phyloP scores from a whole-genome alignment of 768 basidiomycete genomes.

The Pisolithus orientalis region DNA sequence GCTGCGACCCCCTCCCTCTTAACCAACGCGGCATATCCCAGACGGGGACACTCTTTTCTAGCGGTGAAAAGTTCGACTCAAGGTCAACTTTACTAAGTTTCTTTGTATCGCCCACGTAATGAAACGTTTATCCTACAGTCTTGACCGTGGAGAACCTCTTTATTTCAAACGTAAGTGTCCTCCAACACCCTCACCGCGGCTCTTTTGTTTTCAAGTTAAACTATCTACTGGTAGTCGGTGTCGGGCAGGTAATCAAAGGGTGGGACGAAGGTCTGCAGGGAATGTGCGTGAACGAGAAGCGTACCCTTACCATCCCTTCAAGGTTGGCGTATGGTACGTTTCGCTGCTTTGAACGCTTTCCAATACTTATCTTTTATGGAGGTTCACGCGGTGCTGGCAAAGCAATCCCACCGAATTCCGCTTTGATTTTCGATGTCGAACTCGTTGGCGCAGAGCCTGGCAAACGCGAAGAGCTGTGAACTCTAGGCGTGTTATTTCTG shows the following conservation, averaged over 20 bases:
- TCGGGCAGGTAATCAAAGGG: constrained; percentile 76
- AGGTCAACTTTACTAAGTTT: constrained; percentile 38
- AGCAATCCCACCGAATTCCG: constrained; percentile 73
- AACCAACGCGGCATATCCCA: constrained; percentile 25
- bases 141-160: constrained; percentile 69
- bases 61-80: constrained; percentile 85
- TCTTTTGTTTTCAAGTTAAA: neutral
- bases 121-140: constrained; percentile 30
- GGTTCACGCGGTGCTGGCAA: constrained; percentile 70
- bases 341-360: neutral
- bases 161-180: constrained; percentile 64
- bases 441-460: constrained; percentile 54
- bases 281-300: constrained; percentile 87
- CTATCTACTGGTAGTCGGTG: constrained; percentile 47
- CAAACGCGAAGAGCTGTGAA: constrained; percentile 51
- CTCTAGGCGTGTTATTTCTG: neutral
- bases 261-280: constrained; percentile 81
- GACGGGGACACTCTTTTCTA: constrained; percentile 75
- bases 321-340: constrained; percentile 75
- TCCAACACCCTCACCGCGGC: neutral
- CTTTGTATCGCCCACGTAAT: neutral
- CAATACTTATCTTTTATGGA: constrained; percentile 20
- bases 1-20: neutral
- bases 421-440: constrained; percentile 84
- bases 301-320: constrained; percentile 82